These are phyloP conservation scores for Neostapfia colusana DNA, from an alignment of 176 grass and related monocot genomes.

Conservation along the genomic window DNA sequence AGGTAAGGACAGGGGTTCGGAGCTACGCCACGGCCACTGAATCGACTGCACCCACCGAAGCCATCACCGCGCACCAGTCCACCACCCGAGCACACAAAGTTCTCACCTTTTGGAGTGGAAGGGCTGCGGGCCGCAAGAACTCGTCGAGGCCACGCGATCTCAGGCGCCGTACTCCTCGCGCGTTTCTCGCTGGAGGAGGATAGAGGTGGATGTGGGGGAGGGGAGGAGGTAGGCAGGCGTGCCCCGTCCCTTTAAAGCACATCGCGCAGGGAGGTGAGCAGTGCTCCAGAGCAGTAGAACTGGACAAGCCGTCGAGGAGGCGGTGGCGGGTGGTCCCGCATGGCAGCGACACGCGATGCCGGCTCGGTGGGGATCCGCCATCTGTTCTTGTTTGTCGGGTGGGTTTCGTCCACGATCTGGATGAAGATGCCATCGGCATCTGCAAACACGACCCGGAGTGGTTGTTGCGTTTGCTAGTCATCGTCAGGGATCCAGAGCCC, in stretches of 20 bases:
- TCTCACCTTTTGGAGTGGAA: slow-evolving; percentile 34
- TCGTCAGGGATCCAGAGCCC: neutral
- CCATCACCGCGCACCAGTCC: neutral
- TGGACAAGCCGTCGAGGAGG: slow-evolving; percentile 9
- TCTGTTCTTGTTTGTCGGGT: neutral
- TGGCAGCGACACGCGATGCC: neutral
- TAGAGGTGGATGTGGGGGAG: neutral
- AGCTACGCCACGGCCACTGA: neutral
- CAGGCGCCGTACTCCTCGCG: neutral
- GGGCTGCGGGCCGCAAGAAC: neutral
- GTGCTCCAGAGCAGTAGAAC: neutral
- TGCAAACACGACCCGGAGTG: neutral
- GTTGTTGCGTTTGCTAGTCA: neutral
- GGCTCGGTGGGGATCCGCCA: neutral
- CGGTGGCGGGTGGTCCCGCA: neutral
- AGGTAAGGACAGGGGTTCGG: neutral
- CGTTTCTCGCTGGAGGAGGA: neutral
- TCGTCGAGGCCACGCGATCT: neutral
- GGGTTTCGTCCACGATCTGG: neutral
- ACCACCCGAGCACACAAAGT: slow-evolving; percentile 7
- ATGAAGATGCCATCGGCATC: neutral
- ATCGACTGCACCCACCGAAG: neutral
- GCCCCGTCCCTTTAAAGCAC: slow-evolving; percentile 47
- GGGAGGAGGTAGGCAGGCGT: neutral
- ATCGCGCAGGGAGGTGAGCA: neutral